Evolutionary conservation across 1,284 basidiomycete genomes (phyloP).

Genomic region (Ganoderma leucocontextum): DNA sequence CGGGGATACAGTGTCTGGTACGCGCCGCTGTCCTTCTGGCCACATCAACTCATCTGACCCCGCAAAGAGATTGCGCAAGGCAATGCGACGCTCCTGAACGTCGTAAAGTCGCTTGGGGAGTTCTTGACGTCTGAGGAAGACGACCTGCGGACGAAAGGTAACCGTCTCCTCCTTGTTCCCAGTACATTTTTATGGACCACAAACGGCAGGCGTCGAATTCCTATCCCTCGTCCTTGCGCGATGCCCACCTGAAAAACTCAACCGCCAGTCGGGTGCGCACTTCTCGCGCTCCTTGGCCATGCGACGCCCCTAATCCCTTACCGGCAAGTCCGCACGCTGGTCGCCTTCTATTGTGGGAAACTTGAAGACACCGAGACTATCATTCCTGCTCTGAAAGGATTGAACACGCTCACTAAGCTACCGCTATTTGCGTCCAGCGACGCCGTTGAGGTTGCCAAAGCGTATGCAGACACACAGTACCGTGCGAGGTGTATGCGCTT

Average conservation of each 20-base stretch:
- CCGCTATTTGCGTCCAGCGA: conserved; percentile 79
- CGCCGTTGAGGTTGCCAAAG: conserved; percentile 69
- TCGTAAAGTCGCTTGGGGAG: conserved; percentile 90
- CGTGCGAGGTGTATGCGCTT: conserved; percentile 7
- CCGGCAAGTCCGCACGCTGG: conserved; percentile 78
- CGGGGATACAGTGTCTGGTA: conserved; percentile 67
- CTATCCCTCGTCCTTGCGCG: conserved; percentile 71
- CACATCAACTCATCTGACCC: background rate
- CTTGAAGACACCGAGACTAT: conserved; percentile 87
- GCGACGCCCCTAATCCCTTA: conserved; percentile 24
- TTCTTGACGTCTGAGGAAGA: conserved; percentile 91
- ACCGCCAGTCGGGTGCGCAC: conserved; percentile 80
- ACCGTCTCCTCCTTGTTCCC: background rate
- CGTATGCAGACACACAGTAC: conserved; percentile 56
- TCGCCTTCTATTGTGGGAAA: conserved; percentile 87
- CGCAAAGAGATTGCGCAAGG: conserved; percentile 71
- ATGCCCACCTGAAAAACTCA: conserved; percentile 73
- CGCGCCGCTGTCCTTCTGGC: conserved; percentile 31
- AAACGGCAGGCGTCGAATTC: conserved; percentile 73
- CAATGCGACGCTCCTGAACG: conserved; percentile 70
- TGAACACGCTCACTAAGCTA: conserved; percentile 72
- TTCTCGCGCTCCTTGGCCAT: conserved; percentile 12
- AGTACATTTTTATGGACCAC: conserved; percentile 7
- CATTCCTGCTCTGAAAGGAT: conserved; percentile 78
- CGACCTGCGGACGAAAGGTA: conserved; percentile 81